A percentile compares a stretch with the other conserved stretches of the same genome.
Conservation (phyloP, 1,139 yeast species). For the Saccharomyces hybrid region DNA sequence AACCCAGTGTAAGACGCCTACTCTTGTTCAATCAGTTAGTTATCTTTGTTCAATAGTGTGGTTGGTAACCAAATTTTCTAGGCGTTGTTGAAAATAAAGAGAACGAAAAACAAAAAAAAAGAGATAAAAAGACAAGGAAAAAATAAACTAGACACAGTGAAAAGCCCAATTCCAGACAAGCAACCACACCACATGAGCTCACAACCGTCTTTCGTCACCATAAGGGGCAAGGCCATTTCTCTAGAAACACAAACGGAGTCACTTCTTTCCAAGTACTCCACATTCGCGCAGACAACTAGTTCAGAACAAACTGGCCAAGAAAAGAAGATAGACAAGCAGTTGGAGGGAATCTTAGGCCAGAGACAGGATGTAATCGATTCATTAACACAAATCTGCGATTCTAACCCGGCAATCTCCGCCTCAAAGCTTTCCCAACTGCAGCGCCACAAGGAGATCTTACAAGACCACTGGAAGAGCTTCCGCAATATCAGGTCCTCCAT, state of each 20-base stretch:
- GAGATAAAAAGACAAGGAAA: slow-evolving; percentile 1
- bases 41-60: not conserved
- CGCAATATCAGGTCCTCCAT: slow-evolving; percentile 51
- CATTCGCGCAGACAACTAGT: slow-evolving; percentile 45
- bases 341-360: slow-evolving; percentile 37
- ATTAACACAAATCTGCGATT: slow-evolving; percentile 41
- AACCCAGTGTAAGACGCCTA: not conserved
- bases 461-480: slow-evolving; percentile 62
- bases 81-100: slow-evolving; percentile 4
- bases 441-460: slow-evolving; percentile 70
- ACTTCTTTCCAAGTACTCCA: slow-evolving; percentile 44
- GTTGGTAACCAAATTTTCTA: not conserved
- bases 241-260: slow-evolving; percentile 50
- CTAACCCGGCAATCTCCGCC: slow-evolving; percentile 54
- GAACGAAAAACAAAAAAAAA: slow-evolving; percentile 3
- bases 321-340: slow-evolving; percentile 35
- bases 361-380: slow-evolving; percentile 37
- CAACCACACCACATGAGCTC: not conserved
- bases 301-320: slow-evolving; percentile 45
- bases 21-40: not conserved
- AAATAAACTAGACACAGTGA: not conserved
- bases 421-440: slow-evolving; percentile 74
- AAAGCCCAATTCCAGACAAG: not conserved
- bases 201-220: slow-evolving; percentile 37
- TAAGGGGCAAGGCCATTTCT: slow-evolving; percentile 47